Percentiles rank a stretch among this genome's conserved stretches.
Conservation (phyloP, 78 protist species). For the Anaeramoeba ignava region DNA sequence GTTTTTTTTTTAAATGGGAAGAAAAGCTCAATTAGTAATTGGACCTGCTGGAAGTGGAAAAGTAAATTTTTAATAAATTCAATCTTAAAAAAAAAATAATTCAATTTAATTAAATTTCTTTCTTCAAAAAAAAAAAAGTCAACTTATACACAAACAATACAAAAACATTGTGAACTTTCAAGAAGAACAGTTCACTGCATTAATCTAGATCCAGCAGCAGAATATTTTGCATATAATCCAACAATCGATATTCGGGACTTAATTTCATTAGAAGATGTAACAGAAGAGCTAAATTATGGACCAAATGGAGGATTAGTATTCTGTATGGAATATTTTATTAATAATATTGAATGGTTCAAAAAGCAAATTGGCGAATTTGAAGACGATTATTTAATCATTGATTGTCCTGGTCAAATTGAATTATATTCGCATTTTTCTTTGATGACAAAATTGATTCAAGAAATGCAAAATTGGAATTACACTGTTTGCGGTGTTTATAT, state of each 20-base stretch:
- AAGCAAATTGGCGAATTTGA: not conserved
- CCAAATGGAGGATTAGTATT: not conserved
- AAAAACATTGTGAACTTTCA: not conserved
- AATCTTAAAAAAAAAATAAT: not conserved
- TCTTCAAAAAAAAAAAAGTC: not conserved
- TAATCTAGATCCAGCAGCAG: not conserved
- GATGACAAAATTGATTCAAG: not conserved
- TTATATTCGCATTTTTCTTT: not conserved
- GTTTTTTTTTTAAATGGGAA: too few species aligned
- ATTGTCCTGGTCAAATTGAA: not conserved
- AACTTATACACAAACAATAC: not conserved
- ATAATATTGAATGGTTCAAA: not conserved
- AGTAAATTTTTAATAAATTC: not conserved
- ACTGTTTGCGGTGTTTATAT: not conserved
- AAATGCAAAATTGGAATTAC: not conserved
- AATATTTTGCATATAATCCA: not conserved
- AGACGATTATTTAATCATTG: not conserved
- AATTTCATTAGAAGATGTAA: not conserved
- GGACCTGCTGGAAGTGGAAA: constrained; percentile 5
- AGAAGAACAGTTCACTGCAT: not conserved
- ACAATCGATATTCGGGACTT: not conserved
- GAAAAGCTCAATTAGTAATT: not conserved
- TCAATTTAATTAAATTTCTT: too few species aligned
- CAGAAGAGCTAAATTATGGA: not conserved
- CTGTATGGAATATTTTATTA: not conserved